phyloP scores from a whole-genome alignment of 371 early-diverging fungal genomes.

The Haplosporangium sp. region DNA sequence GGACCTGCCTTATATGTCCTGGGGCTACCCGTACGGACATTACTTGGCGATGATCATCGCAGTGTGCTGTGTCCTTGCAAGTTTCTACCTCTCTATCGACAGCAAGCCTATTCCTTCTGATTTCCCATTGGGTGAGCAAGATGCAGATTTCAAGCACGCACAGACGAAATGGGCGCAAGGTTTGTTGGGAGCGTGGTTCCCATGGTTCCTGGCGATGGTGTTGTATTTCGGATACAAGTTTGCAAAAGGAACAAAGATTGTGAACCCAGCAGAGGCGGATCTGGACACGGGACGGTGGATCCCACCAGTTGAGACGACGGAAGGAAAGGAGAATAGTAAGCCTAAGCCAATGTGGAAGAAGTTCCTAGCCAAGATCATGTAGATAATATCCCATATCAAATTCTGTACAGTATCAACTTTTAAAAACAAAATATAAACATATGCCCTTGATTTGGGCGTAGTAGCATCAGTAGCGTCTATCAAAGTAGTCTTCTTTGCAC shows the following conservation, averaged over 20 bases:
- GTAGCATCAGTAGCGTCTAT: no score
- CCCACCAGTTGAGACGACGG: not conserved
- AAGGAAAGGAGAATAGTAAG: slow-evolving; percentile 7
- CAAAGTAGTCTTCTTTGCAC: no score
- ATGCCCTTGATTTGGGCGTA: no score
- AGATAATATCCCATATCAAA: no score
- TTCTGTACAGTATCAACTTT: no score
- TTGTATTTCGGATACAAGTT: slow-evolving; percentile 69
- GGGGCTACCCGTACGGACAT: slow-evolving; percentile 73
- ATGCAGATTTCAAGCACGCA: slow-evolving; percentile 15
- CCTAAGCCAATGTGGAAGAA: slow-evolving; percentile 23
- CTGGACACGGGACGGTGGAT: slow-evolving; percentile 56
- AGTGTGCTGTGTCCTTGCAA: slow-evolving; percentile 65
- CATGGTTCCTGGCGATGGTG: slow-evolving; percentile 54
- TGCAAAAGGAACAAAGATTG: slow-evolving; percentile 54
- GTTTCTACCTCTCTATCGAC: slow-evolving; percentile 43
- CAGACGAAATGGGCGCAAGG: slow-evolving; percentile 28
- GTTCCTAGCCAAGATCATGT: slow-evolving; percentile 11
- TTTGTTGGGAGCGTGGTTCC: slow-evolving; percentile 62
- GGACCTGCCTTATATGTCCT: slow-evolving; percentile 78
- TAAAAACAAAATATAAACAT: no score
- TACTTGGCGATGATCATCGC: slow-evolving; percentile 70
- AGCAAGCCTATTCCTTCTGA: slow-evolving; percentile 22
- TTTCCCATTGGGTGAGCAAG: slow-evolving; percentile 21
- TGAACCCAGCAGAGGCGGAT: slow-evolving; percentile 66